These are phyloP conservation scores for Xylaria sp. DNA, from an alignment of 2,329 filamentous ascomycete genomes.

Conservation along the genomic window DNA sequence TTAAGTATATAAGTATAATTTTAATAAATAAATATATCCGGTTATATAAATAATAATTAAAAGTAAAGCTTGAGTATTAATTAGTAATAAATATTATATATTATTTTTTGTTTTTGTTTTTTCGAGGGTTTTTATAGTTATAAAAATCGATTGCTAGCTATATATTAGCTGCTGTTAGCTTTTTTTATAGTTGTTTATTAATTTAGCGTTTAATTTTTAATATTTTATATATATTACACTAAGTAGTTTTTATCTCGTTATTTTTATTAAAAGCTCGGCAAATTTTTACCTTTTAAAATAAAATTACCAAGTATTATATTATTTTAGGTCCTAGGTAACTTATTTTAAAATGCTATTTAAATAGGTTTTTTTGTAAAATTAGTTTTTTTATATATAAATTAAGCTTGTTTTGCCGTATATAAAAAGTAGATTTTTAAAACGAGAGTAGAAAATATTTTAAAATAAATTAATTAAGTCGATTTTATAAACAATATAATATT, in stretches of 20 bases:
- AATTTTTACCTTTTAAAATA: neutral
- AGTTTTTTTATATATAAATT: neutral
- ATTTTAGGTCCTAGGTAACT: neutral
- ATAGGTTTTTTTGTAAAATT: neutral
- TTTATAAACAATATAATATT: neutral
- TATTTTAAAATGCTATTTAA: neutral
- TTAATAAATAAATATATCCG: no score
- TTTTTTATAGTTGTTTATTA: no score
- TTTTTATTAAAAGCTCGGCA: conserved; percentile 1
- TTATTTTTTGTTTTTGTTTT: no score
- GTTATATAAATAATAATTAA: no score
- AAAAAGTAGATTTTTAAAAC: conserved; percentile 1
- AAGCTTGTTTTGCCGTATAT: conserved; percentile 2
- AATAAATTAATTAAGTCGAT: neutral
- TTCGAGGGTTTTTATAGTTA: no score
- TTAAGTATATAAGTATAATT: no score
- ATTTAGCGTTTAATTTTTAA: neutral
- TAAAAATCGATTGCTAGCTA: no score
- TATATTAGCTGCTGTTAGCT: no score
- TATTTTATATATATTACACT: neutral
- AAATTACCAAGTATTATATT: neutral
- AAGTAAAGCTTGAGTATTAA: no score
- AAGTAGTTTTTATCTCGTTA: neutral
- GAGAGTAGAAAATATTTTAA: neutral
- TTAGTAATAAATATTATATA: no score